Evolutionary conservation across 805 yeast genomes (phyloP).

Genomic region (Saccharomyces paradoxus): DNA sequence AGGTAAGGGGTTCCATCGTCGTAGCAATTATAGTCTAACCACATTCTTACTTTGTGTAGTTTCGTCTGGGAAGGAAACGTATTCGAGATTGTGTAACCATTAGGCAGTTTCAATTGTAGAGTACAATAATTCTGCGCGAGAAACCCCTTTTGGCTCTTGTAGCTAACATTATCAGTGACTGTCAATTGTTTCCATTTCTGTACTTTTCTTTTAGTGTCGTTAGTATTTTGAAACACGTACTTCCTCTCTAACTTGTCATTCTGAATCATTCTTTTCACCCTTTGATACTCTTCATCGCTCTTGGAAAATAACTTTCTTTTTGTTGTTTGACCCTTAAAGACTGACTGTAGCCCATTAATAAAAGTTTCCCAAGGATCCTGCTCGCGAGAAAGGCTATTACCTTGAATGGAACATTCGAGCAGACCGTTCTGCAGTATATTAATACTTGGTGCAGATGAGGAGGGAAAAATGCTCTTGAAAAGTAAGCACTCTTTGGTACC

Average conservation of each 20-base stretch:
- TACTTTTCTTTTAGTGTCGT: not conserved
- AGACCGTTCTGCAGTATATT: not conserved
- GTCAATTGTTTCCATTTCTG: not conserved
- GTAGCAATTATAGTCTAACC: slow-evolving; percentile 48
- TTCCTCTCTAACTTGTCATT: slow-evolving; percentile 4
- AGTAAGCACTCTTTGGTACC: not conserved
- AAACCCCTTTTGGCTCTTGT: slow-evolving; percentile 3
- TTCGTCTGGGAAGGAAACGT: slow-evolving; percentile 38
- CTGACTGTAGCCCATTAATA: not conserved
- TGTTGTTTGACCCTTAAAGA: not conserved
- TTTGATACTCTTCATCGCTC: slow-evolving; percentile 15
- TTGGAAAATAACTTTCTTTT: not conserved
- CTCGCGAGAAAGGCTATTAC: not conserved
- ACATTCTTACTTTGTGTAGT: slow-evolving; percentile 46
- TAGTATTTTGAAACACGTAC: not conserved
- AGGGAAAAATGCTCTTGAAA: not conserved
- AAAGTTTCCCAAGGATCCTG: not conserved
- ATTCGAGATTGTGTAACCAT: slow-evolving; percentile 48
- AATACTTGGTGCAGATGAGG: not conserved
- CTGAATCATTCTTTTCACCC: slow-evolving; percentile 3
- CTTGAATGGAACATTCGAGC: not conserved
- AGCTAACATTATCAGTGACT: slow-evolving; percentile 3
- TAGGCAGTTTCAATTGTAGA: slow-evolving; percentile 49
- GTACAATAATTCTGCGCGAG: slow-evolving; percentile 23
- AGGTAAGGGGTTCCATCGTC: slow-evolving; percentile 39